Evolutionary conservation across 2,329 filamentous ascomycete genomes (phyloP).

Genomic region (Juglanconis sp.): DNA sequence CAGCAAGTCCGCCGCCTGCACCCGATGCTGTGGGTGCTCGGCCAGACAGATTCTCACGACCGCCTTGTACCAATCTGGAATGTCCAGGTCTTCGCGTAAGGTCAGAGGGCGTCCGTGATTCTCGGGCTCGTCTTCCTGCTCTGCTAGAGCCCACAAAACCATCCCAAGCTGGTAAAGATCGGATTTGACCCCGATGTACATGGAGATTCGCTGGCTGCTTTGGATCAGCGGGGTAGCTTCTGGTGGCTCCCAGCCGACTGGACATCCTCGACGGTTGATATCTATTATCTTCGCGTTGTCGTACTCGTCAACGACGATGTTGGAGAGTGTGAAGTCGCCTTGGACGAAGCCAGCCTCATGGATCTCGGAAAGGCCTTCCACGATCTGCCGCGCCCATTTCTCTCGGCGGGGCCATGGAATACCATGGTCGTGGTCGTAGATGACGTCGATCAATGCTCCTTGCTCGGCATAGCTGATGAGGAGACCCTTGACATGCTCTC

Average conservation of each 20-base stretch:
- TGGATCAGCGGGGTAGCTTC: conserved; percentile 84
- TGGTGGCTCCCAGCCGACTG: conserved; percentile 95
- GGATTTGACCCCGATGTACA: conserved; percentile 98
- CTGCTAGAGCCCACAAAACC: conserved; percentile 90
- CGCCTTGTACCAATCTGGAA: conserved; percentile 76
- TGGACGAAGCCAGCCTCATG: conserved; percentile 97
- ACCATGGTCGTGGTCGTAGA: conserved; percentile 71
- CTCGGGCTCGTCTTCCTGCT: conserved; percentile 87
- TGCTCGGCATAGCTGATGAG: conserved; percentile 84
- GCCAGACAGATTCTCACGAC: conserved; percentile 76
- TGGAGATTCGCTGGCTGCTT: conserved; percentile 83
- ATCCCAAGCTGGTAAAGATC: conserved; percentile 95
- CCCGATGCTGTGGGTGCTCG: conserved; percentile 67
- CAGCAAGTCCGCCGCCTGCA: conserved; percentile 71
- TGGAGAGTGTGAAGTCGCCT: conserved; percentile 94
- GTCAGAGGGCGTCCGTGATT: conserved; percentile 67
- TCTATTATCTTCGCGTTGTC: conserved; percentile 96
- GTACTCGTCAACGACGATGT: conserved; percentile 85
- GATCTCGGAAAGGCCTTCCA: conserved; percentile 84
- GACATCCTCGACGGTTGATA: conserved; percentile 95
- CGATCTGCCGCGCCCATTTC: conserved; percentile 87
- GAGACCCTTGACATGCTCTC: conserved; percentile 76
- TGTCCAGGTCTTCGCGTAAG: conserved; percentile 53
- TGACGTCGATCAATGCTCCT: conserved; percentile 84
- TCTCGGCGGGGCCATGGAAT: conserved; percentile 71